These are phyloP conservation scores for Candida frijolesensis DNA, from an alignment of 1,139 yeast genomes.

Conservation along the genomic window DNA sequence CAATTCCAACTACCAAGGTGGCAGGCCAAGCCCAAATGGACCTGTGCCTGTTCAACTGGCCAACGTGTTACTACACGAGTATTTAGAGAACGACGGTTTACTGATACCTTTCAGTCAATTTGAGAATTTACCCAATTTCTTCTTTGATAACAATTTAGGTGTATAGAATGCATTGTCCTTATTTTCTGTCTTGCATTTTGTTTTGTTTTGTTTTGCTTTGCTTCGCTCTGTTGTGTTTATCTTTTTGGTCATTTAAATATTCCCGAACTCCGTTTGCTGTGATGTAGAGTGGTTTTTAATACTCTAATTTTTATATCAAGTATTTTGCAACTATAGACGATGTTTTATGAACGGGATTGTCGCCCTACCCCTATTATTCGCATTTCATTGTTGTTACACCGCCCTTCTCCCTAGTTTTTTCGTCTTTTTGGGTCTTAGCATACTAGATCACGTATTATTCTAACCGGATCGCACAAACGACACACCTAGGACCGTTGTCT, in stretches of 20 bases:
- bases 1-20: background rate
- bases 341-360: background rate
- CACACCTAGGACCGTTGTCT: no score
- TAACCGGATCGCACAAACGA: no score
- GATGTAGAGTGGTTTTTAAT: background rate
- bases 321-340: conserved; percentile 3
- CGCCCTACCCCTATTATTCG: background rate
- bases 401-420: background rate
- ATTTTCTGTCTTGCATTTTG: no score
- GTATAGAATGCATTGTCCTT: conserved; percentile 9
- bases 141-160: conserved; percentile 40
- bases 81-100: conserved; percentile 21
- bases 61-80: conserved; percentile 18
- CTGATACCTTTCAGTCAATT: conserved; percentile 19
- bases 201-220: background rate
- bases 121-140: conserved; percentile 38
- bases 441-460: no score
- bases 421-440: no score
- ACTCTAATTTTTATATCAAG: background rate
- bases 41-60: background rate
- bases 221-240: background rate
- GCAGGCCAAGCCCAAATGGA: background rate
- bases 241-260: background rate
- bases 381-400: background rate
- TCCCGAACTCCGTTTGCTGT: background rate